These are phyloP conservation scores for Peronospora destructor DNA, from an alignment of 352 stramenopile species.

Conservation along the genomic window DNA sequence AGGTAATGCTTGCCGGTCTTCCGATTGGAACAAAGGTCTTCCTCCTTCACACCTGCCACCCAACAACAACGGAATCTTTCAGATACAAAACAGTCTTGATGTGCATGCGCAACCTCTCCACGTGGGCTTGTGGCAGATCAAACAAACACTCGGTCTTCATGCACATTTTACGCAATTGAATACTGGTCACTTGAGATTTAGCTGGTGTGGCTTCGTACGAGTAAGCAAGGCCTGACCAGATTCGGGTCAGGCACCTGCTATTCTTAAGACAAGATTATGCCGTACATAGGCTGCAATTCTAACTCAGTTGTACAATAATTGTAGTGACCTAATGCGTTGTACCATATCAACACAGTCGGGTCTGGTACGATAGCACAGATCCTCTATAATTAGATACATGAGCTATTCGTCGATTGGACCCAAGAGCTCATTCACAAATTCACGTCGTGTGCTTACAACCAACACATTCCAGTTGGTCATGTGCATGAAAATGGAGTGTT, in stretches of 20 bases:
- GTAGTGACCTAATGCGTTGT: too few relatives aligned
- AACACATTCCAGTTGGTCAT: slow-evolving; percentile 18
- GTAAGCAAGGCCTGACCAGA: too few relatives aligned
- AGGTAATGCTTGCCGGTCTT: slow-evolving; percentile 46
- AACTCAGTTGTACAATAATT: too few relatives aligned
- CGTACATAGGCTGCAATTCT: too few relatives aligned
- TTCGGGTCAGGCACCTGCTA: too few relatives aligned
- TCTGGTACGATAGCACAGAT: too few relatives aligned
- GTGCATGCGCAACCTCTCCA: slow-evolving; percentile 49
- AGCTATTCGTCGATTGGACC: background rate
- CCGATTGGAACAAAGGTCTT: slow-evolving; percentile 46
- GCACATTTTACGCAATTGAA: slow-evolving; percentile 29
- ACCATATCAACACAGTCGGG: too few relatives aligned
- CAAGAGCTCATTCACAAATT: slow-evolving; percentile 13
- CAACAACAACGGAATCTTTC: background rate
- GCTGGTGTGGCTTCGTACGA: too few relatives aligned
- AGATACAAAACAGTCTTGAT: slow-evolving; percentile 31
- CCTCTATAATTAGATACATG: background rate
- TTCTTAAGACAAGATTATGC: too few relatives aligned
- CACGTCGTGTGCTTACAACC: slow-evolving; percentile 3
- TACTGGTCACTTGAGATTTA: background rate
- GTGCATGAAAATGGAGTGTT: slow-evolving; percentile 55
- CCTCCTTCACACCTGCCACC: slow-evolving; percentile 9
- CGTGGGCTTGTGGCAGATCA: slow-evolving; percentile 47
- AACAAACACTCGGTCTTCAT: slow-evolving; percentile 42